phyloP scores from a whole-genome alignment of 2,329 filamentous ascomycete species.

The Dothiorella sarmentorum region DNA sequence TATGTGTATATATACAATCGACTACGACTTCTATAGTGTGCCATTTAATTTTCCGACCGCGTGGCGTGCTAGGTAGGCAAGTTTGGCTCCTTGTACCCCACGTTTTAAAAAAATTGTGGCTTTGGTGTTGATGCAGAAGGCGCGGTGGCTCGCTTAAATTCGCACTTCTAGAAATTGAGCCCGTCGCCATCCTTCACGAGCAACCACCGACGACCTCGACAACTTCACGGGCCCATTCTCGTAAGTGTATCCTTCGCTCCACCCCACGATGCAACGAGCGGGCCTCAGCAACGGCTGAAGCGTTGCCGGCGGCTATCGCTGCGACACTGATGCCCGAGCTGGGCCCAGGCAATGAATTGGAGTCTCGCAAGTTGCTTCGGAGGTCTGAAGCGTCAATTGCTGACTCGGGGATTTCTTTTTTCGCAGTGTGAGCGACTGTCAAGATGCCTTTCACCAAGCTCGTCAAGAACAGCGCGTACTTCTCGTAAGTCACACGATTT shows the following conservation, averaged over 20 bases:
- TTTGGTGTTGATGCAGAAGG: slow-evolving; percentile 14
- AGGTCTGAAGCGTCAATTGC: slow-evolving; percentile 99
- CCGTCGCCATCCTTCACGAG: slow-evolving; percentile 5
- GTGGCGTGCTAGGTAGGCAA: too few species aligned
- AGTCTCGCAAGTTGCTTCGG: slow-evolving; percentile 89
- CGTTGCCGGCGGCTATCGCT: background rate
- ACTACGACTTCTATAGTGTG: too few species aligned
- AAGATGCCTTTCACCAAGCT: slow-evolving; percentile 57
- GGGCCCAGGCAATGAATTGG: slow-evolving; percentile 6
- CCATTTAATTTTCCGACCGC: too few species aligned
- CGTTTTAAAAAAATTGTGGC: too few species aligned
- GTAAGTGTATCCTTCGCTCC: slow-evolving; percentile 10
- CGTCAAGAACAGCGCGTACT: slow-evolving; percentile 98
- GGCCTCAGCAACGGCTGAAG: slow-evolving; percentile 9
- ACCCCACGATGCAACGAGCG: slow-evolving; percentile 8
- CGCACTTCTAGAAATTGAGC: slow-evolving; percentile 16
- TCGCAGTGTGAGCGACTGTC: slow-evolving; percentile 53
- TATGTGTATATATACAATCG: too few species aligned
- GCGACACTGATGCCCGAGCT: background rate
- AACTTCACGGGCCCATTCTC: slow-evolving; percentile 12
- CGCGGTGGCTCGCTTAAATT: slow-evolving; percentile 17
- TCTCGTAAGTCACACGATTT: slow-evolving; percentile 65
- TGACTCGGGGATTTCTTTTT: slow-evolving; percentile 71
- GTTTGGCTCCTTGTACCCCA: too few species aligned
- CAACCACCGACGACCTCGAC: slow-evolving; percentile 17